Conservation (phyloP, 1,284 basidiomycete genomes). For the Heterobasidion occidentale region DNA sequence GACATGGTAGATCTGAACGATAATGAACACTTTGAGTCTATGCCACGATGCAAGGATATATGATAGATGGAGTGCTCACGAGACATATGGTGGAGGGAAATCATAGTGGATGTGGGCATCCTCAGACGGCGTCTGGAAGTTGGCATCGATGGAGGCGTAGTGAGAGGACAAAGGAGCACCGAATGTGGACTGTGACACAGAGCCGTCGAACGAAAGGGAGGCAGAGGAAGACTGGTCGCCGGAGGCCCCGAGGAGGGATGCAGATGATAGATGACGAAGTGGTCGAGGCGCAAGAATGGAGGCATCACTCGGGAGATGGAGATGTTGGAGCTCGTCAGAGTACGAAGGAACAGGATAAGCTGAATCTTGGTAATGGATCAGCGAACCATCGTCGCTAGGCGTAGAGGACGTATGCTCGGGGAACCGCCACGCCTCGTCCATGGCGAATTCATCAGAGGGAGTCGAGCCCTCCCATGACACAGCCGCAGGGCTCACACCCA, state of each 20-base stretch:
- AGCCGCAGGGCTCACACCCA: constrained; percentile 4
- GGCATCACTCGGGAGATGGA: background rate
- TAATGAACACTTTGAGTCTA: background rate
- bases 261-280: background rate
- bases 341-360: background rate
- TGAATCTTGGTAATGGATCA: background rate
- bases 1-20: background rate
- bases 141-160: background rate
- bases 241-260: background rate
- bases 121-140: background rate
- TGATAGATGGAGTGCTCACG: background rate
- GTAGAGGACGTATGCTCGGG: background rate
- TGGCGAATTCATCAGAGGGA: constrained; percentile 9
- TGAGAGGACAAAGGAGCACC: background rate
- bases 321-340: background rate
- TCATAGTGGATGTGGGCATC: background rate
- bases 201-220: background rate
- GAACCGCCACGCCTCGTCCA: constrained; percentile 12
- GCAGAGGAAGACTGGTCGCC: background rate
- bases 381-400: background rate
- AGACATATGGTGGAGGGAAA: background rate
- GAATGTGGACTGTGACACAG: background rate
- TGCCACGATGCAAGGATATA: background rate
- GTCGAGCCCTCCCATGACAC: constrained; percentile 12
- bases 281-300: background rate